Percentiles rank a stretch among this genome's conserved stretches.
Evolutionary conservation across 768 basidiomycete species (phyloP).

Genomic region (Rhodotorula graminis): DNA sequence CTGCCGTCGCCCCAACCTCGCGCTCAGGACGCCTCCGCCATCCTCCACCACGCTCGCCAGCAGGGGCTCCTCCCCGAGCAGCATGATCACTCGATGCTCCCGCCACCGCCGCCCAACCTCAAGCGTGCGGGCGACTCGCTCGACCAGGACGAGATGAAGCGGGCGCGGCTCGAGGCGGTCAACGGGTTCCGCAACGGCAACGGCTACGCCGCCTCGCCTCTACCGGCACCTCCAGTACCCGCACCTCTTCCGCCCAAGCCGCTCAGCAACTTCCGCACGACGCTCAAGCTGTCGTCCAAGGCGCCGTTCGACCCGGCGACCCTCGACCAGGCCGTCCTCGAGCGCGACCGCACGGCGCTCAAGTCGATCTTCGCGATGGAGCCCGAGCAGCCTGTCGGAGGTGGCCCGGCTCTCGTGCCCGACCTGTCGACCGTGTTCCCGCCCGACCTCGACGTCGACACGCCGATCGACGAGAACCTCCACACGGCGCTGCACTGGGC

Average conservation of each 20-base stretch:
- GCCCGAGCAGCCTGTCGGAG: neutral
- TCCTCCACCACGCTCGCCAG: constrained; percentile 32
- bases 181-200: constrained; percentile 2
- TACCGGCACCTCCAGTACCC: neutral
- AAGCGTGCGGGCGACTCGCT: constrained; percentile 26
- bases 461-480: constrained; percentile 86
- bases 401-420: neutral
- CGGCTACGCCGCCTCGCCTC: neutral
- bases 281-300: constrained; percentile 15
- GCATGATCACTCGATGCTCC: neutral
- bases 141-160: constrained; percentile 28
- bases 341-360: constrained; percentile 23
- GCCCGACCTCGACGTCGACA: constrained; percentile 60
- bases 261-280: constrained; percentile 26
- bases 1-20: neutral
- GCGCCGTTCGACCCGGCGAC: constrained; percentile 1
- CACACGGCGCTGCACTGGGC: constrained; percentile 93
- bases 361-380: constrained; percentile 32
- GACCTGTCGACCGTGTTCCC: constrained; percentile 36
- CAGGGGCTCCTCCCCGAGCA: constrained; percentile 22
- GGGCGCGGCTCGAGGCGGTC: constrained; percentile 11
- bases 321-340: constrained; percentile 7
- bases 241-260: neutral
- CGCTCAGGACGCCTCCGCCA: constrained; percentile 17
- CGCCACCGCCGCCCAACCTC: neutral